Evolutionary conservation across 805 yeast genomes (phyloP), one percentile per base, ranked within the genome.

Genomic region (Wickerhamiella vanderwaltii): DNA sequence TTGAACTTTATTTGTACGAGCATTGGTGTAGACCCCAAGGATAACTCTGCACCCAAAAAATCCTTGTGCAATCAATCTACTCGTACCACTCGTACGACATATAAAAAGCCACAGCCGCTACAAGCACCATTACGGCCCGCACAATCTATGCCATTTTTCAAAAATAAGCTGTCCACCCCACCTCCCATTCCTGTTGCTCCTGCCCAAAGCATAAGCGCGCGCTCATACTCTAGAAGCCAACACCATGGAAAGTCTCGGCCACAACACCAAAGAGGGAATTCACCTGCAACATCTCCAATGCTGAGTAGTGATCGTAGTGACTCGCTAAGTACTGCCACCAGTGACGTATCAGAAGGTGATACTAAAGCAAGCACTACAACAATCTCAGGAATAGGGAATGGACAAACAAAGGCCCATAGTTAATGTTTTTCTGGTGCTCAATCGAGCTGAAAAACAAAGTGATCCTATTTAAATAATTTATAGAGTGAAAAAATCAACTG

Each of bases 1-100:
- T 65, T 79, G 45, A 65, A 67, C 15, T 91, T 91, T 56, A 75
- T 91, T 22, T 38, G 41, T 25, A 38, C 35, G 18, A 23, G 35
- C 12, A 38, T 38, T 18, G 41, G 41, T 23, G 12, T 15, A 9
- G 35, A 30, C 17, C 41, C 41, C 17, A 38, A 30, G 13, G 41
- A 35, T 17, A 35, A 33, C 12, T 20, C 26, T 11, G 36, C 6
- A 15, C 19, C 9, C 9, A 20, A 20, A 7, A 25, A 20, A 6
- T 20, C 12, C 11, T 11, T 17, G 5, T 20, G 36, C 24, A 20
- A 19, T 12, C 36, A n/a, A 4, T 18, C 28, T 7, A 37, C 33
- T 20, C 32, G 40, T 2, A 26, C 31, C n/a, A 23, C 17, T n/a
- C 32, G 40, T 2, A 26, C 31, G n/a, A 23, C 17, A 7, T 20